A percentile compares a stretch with the other conserved stretches of the same genome.
Conservation (phyloP, 352 stramenopile genomes). For the Globisporangium uncinulatum region DNA sequence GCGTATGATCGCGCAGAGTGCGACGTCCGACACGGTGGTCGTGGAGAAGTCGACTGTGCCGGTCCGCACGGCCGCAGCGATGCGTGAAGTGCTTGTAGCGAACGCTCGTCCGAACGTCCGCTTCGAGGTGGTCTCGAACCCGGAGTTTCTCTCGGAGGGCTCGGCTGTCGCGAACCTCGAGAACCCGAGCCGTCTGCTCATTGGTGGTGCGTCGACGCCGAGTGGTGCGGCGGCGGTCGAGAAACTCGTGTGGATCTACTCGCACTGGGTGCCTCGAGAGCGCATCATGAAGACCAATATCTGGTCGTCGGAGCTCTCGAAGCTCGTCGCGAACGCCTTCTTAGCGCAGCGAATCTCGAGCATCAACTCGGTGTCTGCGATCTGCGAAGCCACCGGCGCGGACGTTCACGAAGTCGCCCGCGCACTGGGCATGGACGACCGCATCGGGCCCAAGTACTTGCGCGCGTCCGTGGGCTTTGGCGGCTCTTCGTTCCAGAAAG, state of each 20-base stretch:
- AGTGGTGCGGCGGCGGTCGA: slow-evolving; percentile 87
- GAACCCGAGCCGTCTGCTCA: slow-evolving; percentile 95
- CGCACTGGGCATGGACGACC: slow-evolving; percentile 96
- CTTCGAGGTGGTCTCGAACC: slow-evolving; percentile 98
- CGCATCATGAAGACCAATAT: slow-evolving; percentile 98
- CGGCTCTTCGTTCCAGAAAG: slow-evolving; percentile 99
- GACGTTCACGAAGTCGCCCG: slow-evolving; percentile 98
- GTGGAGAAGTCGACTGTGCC: slow-evolving; percentile 99
- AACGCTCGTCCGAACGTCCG: slow-evolving; percentile 90
- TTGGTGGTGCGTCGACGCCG: slow-evolving; percentile 94
- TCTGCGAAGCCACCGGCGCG: slow-evolving; percentile 98
- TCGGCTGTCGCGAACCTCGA: slow-evolving; percentile 97
- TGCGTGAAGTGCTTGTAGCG: slow-evolving; percentile 92
- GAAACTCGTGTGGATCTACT: slow-evolving; percentile 95
- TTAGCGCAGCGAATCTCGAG: slow-evolving; percentile 98
- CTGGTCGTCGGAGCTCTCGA: slow-evolving; percentile 99
- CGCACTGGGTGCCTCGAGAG: slow-evolving; percentile 94
- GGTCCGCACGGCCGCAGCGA: slow-evolving; percentile 97
- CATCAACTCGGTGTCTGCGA: slow-evolving; percentile 99
- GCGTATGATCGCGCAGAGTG: slow-evolving; percentile 96
- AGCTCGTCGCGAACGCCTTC: slow-evolving; percentile 99
- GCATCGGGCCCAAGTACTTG: slow-evolving; percentile 98
- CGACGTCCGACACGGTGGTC: slow-evolving; percentile 96
- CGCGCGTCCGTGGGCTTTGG: slow-evolving; percentile 98
- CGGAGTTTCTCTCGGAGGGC: slow-evolving; percentile 99